Evolutionary conservation across 129 eudicot genomes (phyloP).

Genomic region (Helianthus tuberosus): DNA sequence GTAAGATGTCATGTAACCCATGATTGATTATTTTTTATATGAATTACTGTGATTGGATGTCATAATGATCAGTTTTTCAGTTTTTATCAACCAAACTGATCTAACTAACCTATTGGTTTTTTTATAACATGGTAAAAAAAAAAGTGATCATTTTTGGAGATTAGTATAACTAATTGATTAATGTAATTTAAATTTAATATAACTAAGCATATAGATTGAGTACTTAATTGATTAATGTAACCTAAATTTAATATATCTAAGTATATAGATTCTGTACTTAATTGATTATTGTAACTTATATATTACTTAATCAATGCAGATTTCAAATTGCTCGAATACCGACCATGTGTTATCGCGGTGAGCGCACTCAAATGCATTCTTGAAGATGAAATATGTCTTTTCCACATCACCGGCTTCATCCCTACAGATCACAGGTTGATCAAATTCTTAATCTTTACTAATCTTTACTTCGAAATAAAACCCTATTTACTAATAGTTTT

Average conservation of each 20-base stretch:
- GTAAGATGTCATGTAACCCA: not conserved
- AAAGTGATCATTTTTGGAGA: too few relatives aligned
- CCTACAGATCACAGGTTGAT: conserved; percentile 36
- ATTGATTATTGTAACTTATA: not conserved
- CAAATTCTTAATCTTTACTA: too few relatives aligned
- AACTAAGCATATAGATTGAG: too few relatives aligned
- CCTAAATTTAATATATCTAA: too few relatives aligned
- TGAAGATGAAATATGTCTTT: conserved; percentile 32
- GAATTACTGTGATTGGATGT: not conserved
- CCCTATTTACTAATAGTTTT: not conserved
- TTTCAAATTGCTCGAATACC: conserved; percentile 39
- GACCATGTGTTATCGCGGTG: conserved; percentile 53
- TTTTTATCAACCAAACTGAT: too few relatives aligned
- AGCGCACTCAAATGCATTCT: conserved; percentile 43
- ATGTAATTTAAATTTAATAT: too few relatives aligned
- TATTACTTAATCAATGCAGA: conserved; percentile 36
- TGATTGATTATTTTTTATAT: not conserved
- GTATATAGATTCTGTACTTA: not conserved
- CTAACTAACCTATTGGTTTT: too few relatives aligned
- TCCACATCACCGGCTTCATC: conserved; percentile 40
- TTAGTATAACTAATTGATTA: too few relatives aligned
- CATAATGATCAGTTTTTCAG: not conserved
- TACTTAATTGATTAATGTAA: not conserved
- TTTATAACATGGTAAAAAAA: too few relatives aligned
- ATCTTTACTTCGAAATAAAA: not conserved